Evolutionary conservation across 2,329 filamentous ascomycete genomes (phyloP).

Genomic region (Cladophialophora chaetospira): DNA sequence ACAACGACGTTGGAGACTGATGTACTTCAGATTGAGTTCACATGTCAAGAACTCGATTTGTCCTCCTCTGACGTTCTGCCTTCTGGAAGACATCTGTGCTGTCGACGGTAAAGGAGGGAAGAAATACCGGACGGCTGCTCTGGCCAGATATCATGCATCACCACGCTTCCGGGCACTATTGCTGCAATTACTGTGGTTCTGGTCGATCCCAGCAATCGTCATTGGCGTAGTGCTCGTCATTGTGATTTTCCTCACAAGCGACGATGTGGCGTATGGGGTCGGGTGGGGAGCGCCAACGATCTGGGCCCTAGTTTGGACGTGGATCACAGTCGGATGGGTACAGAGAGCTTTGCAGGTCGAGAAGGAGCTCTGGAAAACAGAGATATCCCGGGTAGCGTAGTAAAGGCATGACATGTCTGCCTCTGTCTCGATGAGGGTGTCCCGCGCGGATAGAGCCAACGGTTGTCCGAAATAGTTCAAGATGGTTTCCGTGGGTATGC

Average conservation of each 20-base stretch:
- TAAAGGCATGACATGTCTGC: neutral
- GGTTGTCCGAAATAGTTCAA: neutral
- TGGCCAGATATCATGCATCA: constrained; percentile 56
- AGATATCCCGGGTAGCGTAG: neutral
- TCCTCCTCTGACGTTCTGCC: constrained; percentile 62
- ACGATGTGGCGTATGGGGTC: constrained; percentile 52
- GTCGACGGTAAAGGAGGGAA: constrained; percentile 65
- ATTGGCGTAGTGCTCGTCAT: constrained; percentile 50
- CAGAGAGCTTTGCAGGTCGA: constrained; percentile 47
- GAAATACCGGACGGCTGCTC: constrained; percentile 53
- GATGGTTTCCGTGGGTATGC: neutral
- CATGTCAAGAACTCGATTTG: constrained; percentile 60
- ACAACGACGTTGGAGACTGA: constrained; percentile 22
- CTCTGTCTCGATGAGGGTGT: neutral
- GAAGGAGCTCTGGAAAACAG: constrained; percentile 42
- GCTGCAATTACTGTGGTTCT: constrained; percentile 58
- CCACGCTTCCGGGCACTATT: constrained; percentile 57
- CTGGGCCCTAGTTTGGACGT: constrained; percentile 46
- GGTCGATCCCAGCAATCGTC: constrained; percentile 52
- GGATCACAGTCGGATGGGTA: constrained; percentile 50
- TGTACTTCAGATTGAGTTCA: constrained; percentile 61
- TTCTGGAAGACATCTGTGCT: constrained; percentile 67
- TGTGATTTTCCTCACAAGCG: constrained; percentile 48
- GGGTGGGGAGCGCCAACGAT: constrained; percentile 46
- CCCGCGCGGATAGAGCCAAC: neutral